Base-by-base conservation (phyloP, 805 yeast species). In the Monosporozyma aerobia region DNA sequence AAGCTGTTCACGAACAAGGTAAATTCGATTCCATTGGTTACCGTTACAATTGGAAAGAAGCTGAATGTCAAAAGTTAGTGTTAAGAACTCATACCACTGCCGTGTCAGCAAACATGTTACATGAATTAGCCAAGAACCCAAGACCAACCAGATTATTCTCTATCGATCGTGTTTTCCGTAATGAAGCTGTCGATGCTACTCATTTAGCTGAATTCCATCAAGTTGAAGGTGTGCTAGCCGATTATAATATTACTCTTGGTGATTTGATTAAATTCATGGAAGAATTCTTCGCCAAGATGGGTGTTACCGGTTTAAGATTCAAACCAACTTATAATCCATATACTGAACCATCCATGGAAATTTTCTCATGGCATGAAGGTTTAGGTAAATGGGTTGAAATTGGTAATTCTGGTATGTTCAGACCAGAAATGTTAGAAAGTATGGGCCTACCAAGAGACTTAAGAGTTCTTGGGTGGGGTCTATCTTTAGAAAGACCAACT, bases 131-230 rank as follows among this genome's bases (percentile, higher is more conserved):
- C 51, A 73, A 80, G 57, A 85, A 89, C 70, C 96, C 96, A 56
- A 82, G 81, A 64, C 97, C 98, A 54, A 79, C 86, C 8, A 82
- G 98, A 74, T 78, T 89, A 68, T 94, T 94, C 77, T 87, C 96
- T 48, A 95, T 94, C 64, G 99, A 94, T 72, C 83, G 97, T 68
- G 99, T 94, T 55, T 94, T 94, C 87, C 88, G 99, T 77, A 94
- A 94, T 70, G 99, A 94, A 76, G 98, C 99, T 30, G 99, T 94
- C 50, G 99, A 94, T 70, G 98, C 98, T 51, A 94, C 99, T 16
- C 99, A 94, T 72, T 81, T 94, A 73, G 99, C 99, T 41, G 99
- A 94, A 75, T 94, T 94, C 79, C 98, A 94, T 73, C 99, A 94
- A 76, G 95, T 94, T 57, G 99, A 94, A 75, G 99, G 99, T 76